Percentiles rank a stretch among this genome's conserved stretches.
Conservation (phyloP, 2,329 filamentous ascomycete genomes). For the Aureobasidium sp. region DNA sequence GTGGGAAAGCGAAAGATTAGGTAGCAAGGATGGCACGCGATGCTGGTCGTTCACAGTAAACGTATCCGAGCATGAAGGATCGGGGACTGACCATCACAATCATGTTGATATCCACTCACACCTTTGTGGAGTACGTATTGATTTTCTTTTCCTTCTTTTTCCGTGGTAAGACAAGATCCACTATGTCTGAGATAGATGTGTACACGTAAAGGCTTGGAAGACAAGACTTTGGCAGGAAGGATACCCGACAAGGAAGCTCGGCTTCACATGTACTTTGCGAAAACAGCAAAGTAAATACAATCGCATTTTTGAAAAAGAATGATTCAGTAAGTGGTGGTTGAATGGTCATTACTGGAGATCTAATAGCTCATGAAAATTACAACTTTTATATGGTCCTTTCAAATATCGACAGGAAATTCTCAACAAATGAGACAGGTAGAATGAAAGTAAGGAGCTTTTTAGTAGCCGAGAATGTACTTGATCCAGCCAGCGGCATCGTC, state of each 20-base stretch:
- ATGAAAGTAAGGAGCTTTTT: background rate
- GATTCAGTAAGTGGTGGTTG: background rate
- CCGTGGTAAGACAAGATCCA: background rate
- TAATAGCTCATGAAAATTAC: conserved; percentile 3
- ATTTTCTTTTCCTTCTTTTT: background rate
- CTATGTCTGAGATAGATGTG: background rate
- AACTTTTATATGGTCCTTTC: background rate
- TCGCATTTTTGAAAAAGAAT: background rate
- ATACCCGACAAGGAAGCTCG: background rate
- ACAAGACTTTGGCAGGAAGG: background rate
- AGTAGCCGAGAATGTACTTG: conserved; percentile 14
- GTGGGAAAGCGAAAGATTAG: too few relatives aligned
- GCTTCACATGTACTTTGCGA: background rate
- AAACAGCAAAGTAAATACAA: background rate
- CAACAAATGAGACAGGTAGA: background rate
- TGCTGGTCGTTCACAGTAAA: background rate
- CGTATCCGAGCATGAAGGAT: background rate
- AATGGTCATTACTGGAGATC: background rate
- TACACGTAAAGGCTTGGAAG: background rate
- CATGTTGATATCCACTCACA: background rate
- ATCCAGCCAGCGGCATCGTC: conserved; percentile 25
- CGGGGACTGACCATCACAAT: background rate
- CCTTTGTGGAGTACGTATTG: background rate
- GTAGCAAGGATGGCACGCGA: too few relatives aligned
- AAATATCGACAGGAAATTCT: conserved; percentile 3